Evolutionary conservation across 768 basidiomycete species (phyloP).

Genomic region (Punctularia strigosozonata): DNA sequence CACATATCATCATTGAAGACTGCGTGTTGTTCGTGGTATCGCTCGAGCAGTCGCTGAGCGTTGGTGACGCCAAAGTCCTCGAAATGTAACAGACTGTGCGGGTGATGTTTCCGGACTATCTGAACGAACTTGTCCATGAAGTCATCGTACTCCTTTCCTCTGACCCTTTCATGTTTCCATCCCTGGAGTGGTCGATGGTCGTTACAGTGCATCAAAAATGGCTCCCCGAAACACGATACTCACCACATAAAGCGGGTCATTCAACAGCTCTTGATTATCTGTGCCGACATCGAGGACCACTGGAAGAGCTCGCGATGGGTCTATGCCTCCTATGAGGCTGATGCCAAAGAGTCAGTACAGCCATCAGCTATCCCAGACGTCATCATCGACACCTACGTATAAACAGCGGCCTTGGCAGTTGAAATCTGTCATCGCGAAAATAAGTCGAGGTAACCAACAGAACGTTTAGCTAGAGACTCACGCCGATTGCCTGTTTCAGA

Average conservation of each 20-base stretch:
- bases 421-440: constrained; percentile 37
- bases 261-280: constrained; percentile 48
- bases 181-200: constrained; percentile 33
- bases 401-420: constrained; percentile 68
- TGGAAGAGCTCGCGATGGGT: constrained; percentile 44
- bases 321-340: constrained; percentile 54
- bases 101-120: constrained; percentile 61
- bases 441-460: not conserved
- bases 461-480: constrained; percentile 7
- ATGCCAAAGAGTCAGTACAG: not conserved
- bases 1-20: constrained; percentile 85
- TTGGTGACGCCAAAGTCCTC: constrained; percentile 80
- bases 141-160: constrained; percentile 62
- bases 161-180: constrained; percentile 56
- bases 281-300: constrained; percentile 73
- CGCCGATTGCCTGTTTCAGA: constrained; percentile 23
- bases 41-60: constrained; percentile 53
- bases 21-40: constrained; percentile 50
- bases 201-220: not conserved
- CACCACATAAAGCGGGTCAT: constrained; percentile 58
- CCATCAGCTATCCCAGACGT: not conserved
- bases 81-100: constrained; percentile 61
- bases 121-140: constrained; percentile 80
- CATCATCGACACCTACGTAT: constrained; percentile 31
- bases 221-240: constrained; percentile 12